Base-by-base conservation (phyloP, 2,329 filamentous ascomycete species). In the Rhexocercosporidium sp. region DNA sequence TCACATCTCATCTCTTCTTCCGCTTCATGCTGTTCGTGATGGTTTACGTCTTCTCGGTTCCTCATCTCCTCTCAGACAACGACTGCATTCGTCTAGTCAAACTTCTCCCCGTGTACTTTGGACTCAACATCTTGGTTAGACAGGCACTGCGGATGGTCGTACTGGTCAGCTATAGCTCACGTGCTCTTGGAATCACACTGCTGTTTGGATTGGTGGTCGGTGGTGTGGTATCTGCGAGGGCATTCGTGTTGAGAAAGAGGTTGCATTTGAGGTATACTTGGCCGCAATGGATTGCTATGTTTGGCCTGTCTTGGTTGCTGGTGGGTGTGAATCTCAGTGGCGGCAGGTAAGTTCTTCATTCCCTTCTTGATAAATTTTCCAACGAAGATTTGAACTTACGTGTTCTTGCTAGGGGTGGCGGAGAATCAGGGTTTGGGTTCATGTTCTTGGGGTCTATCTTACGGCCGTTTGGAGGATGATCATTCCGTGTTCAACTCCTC, bases 261-360 rank as follows among this genome's bases (percentile, higher is more conserved):
- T 9, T 57, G 34, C 53, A 57, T 57, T 57, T 57, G 53, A 57
- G 31, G 34, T 57, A 39, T 41, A 39, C 53, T 25, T 39, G 29
- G 53, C 53, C 53, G n/a, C 53, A 57, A 20, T 57, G 31, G 53
- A 57, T 57, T 18, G 53, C 53, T 57, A 25, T 57, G 31, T 39
- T 57, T 57, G 53, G 53, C 11, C 20, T 57, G 31, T 37, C 53
- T 57, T 57, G 53, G 53, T 16, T 57, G 53, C 53, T 57, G 25
- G 53, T 41, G 9, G 53, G 53, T 25, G 31, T 57, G 12, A 34
- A 57, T 57, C 53, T 57, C 25, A 34, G 53, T 22, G 14, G 47
- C 18, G 20, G 34, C 11, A 11, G n/a, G 53, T 57, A 57, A 39
- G 53, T 57, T 11, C 5, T 22, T 8, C 12, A 20, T 25, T 34